These are phyloP conservation scores for Danielia reshetovae DNA, from an alignment of 805 yeast species.

Conservation along the genomic window DNA sequence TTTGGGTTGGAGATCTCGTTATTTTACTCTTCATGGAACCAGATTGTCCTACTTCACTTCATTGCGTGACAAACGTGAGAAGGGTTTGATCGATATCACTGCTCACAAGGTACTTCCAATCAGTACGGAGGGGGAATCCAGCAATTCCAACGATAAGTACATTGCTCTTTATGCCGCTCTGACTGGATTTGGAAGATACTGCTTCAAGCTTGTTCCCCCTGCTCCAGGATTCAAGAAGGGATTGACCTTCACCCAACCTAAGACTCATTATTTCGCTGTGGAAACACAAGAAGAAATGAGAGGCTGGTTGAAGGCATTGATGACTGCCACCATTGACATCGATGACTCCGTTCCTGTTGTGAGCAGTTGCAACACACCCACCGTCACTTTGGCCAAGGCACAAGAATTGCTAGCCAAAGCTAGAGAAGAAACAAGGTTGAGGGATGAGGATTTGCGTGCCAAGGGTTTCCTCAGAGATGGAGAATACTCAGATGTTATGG, in stretches of 20 bases:
- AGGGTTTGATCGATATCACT: slow-evolving; percentile 92
- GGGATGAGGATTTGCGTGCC: slow-evolving; percentile 48
- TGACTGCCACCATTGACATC: slow-evolving; percentile 93
- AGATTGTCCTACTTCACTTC: slow-evolving; percentile 83
- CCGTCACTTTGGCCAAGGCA: slow-evolving; percentile 82
- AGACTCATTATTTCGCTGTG: slow-evolving; percentile 93
- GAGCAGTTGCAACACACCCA: slow-evolving; percentile 93
- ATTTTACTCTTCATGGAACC: slow-evolving; percentile 86
- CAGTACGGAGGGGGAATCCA: slow-evolving; percentile 32
- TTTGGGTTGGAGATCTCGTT: slow-evolving; percentile 85
- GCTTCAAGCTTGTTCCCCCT: slow-evolving; percentile 93
- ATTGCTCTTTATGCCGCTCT: slow-evolving; percentile 88
- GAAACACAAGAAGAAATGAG: slow-evolving; percentile 90
- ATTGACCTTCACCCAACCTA: slow-evolving; percentile 92
- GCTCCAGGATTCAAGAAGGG: slow-evolving; percentile 97
- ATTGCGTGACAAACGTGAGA: slow-evolving; percentile 75
- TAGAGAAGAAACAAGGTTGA: slow-evolving; percentile 63
- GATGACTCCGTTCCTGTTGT: slow-evolving; percentile 91
- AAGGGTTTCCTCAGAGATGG: slow-evolving; percentile 33
- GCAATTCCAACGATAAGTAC: slow-evolving; percentile 71
- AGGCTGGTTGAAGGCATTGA: slow-evolving; percentile 89
- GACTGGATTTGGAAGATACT: slow-evolving; percentile 89
- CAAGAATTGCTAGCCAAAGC: slow-evolving; percentile 82
- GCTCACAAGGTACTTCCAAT: slow-evolving; percentile 85
- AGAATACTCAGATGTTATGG: slow-evolving; percentile 10